Base-by-base conservation (phyloP, 192 early-diverging fungal species). In the Chytriomyces sp. region DNA sequence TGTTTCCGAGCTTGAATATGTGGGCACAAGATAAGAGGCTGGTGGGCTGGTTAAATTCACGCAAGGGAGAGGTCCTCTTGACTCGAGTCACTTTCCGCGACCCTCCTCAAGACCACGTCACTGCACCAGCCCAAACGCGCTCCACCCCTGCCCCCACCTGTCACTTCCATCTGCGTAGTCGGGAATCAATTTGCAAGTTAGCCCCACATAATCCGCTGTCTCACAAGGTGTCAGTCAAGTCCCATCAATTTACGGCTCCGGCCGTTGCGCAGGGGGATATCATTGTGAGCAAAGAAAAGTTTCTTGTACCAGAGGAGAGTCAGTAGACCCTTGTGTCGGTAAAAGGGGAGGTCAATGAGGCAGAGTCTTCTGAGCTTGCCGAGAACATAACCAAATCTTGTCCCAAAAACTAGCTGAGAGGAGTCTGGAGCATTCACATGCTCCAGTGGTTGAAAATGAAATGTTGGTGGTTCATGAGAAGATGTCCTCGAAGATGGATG, bases 11-110 rank as follows among this genome's bases (percentile, higher is more conserved):
- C 54, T 63, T 61, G 38, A 49, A 28, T 65, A 54, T 52, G 5
- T 63, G 30, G 49, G 65, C 33, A 19, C 71, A 52, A 22, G 55
- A 65, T 32, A 39, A 44, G 10, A 61, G 55, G 59, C 34, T 52
- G 32, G 70, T 59, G 36, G 64, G 78, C 38, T 69, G 66, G 64
- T 77, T 81, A 34, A 66, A 66, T 5, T 69, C 73, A 1, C 71
- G 79, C 25, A 65, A 66, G 52, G 77, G 79, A 10, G 75, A 79
- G 34, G 66, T 84, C 14, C 39, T 37, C 2, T n/a, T 80, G 17
- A 62, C 44, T 49, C 17, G 44, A 49, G 1, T 49, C 44, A 49
- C 44, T 49, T 49, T 14, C 44, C 44, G 44, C 44, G 44, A n/a
- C 44, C 22, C 44, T n/a, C n/a, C n/a, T 49, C 44, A 49, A 1